Base-by-base conservation (phyloP, 768 basidiomycete species). In the Pleurotus salmoneostramineus region DNA sequence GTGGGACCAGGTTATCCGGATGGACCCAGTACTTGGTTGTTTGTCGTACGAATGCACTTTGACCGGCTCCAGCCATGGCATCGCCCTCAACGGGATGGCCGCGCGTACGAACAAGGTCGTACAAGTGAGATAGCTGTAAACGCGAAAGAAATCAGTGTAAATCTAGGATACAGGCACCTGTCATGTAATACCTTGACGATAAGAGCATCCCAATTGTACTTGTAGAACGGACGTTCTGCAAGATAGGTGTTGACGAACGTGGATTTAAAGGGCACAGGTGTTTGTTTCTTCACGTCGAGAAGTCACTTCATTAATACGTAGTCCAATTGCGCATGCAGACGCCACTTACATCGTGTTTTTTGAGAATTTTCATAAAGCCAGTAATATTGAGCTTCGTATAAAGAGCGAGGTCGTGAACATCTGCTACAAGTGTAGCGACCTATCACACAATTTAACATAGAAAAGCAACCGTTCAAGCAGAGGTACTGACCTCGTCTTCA, bases 1-100 rank as follows among this genome's bases (percentile, higher is more conserved):
- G 80, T 11, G 93, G 88, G 27, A 98, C 89, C 40, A 97, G 82
- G 68, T 98, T 98, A 69, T 98, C 96, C 1, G 89, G 90, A 69
- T 98, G 96, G 2, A 92, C 96, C 97, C 97, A 99, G 67, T 99
- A 99, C 70, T 99, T 99, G 8, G 97, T 98, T 35, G 97, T 99
- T 72, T 97, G 95, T 42, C 97, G 75, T n/a, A 98, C 92, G 66
- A 99, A 99, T 1, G 96, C 97, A 63, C 91, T 97, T 76, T 99
- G 97, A 63, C 74, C 90, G 1, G 96, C 95, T 32, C 97, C 97
- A 0, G 97, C 97, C 63, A 88, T 88, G 1, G 95, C 84, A 67
- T 99, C 97, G 21, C 97, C 97, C 58, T 89, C 83, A 1, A 93
- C 88, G 7, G 97, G 97, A 67, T 98, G 92, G 0, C 97, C 97